Percentiles rank a stretch among this genome's conserved stretches.
Evolutionary conservation across 2,329 filamentous ascomycete species (phyloP).

Genomic region (Xylariomycetidae sp.): DNA sequence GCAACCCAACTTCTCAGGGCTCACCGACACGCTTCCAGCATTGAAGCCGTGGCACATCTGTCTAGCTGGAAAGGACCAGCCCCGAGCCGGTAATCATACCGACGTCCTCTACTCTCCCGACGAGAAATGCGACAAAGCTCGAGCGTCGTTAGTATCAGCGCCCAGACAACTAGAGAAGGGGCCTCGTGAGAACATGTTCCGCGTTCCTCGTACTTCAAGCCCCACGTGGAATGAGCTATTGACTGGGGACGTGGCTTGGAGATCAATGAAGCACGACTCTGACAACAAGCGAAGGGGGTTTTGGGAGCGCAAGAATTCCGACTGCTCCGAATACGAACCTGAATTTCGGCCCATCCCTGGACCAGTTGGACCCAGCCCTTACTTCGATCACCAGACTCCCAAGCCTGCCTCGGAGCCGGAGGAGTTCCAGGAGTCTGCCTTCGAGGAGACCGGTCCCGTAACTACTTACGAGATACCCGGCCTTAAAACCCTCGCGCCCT

Average conservation of each 20-base stretch:
- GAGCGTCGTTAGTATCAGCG: too few relatives aligned
- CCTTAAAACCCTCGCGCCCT: slow-evolving; percentile 50
- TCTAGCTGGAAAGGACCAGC: slow-evolving; percentile 30
- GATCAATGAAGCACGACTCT: too few relatives aligned
- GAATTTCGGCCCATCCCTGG: too few relatives aligned
- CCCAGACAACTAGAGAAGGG: too few relatives aligned
- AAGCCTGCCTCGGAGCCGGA: slow-evolving; percentile 19
- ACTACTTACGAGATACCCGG: slow-evolving; percentile 58
- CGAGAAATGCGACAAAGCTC: slow-evolving; percentile 29
- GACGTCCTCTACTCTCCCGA: slow-evolving; percentile 35
- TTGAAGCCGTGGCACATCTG: slow-evolving; percentile 55
- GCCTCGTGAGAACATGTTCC: too few relatives aligned
- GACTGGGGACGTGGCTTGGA: too few relatives aligned
- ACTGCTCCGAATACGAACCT: too few relatives aligned
- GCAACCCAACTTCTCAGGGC: slow-evolving; percentile 52
- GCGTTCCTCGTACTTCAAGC: too few relatives aligned
- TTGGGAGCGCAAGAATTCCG: too few relatives aligned
- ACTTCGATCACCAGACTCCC: slow-evolving; percentile 12
- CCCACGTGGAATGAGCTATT: too few relatives aligned
- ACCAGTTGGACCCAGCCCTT: too few relatives aligned
- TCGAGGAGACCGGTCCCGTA: slow-evolving; percentile 57
- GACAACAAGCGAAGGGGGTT: too few relatives aligned
- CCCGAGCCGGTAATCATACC: slow-evolving; percentile 5
- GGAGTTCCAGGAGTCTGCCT: slow-evolving; percentile 46
- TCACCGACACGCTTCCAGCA: slow-evolving; percentile 50